Conservation (phyloP, 2,329 filamentous ascomycete genomes). For the Cercospora sojina region DNA sequence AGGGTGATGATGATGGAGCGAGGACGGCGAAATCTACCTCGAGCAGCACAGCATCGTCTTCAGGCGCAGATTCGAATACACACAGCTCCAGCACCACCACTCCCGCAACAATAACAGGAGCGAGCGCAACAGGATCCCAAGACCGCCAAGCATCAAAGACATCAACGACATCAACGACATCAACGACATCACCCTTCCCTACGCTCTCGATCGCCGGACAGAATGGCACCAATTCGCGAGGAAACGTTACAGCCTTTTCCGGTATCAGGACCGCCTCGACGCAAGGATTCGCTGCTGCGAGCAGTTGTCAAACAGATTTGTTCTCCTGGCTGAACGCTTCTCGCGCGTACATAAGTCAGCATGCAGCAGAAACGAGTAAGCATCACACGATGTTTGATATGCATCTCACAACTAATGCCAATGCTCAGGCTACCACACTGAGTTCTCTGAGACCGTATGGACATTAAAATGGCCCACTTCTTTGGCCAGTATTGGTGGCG, state of each 20-base stretch:
- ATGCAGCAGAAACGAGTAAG: conserved; percentile 8
- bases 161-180: background rate
- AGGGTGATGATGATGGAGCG: background rate
- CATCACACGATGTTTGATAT: background rate
- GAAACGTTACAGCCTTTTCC: background rate
- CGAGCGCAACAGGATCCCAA: background rate
- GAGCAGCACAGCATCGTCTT: background rate
- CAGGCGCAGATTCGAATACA: background rate
- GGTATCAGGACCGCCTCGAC: background rate
- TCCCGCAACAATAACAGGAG: background rate
- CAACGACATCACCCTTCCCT: background rate
- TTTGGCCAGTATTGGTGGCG: background rate
- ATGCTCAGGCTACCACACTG: background rate
- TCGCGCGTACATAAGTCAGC: background rate
- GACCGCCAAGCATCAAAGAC: background rate
- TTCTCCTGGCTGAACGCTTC: conserved; percentile 8
- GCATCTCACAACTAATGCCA: background rate
- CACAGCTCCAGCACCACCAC: background rate
- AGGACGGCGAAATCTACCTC: background rate
- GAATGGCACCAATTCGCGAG: background rate
- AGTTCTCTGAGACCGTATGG: background rate
- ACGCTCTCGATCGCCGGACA: background rate
- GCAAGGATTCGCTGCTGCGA: conserved; percentile 6
- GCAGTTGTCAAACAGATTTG: conserved; percentile 17
- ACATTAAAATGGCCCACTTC: background rate